Evolutionary conservation across 2,329 filamentous ascomycete species (phyloP), one percentile per base, ranked within the genome.

Genomic region (Kalmusia sp.): DNA sequence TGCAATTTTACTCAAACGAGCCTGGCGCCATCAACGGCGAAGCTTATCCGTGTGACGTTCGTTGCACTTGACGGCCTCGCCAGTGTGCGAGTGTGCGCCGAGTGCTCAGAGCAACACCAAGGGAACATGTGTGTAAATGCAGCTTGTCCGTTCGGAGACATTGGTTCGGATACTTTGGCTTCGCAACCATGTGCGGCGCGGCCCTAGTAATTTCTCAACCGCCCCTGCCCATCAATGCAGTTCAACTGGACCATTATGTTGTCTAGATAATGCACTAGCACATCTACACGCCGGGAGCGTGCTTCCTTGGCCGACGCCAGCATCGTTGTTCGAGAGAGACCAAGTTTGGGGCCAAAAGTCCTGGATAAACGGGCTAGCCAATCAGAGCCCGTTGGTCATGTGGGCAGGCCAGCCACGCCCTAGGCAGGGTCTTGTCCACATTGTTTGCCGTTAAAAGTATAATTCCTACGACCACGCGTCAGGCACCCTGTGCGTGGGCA

Each of bases 1-100:
- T n/a, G 24, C 45, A n/a, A 30, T 30, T 21, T 35, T 34, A 45
- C 35, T 35, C 38, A 48, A 50, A 55, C 49, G 49, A 58, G 54
- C 43, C 40, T 28, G 50, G 44, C 52, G 55, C 46, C 55, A 49
- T 21, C 38, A 56, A 58, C 27, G 30, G 37, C 33, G 47, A 63
- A 56, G 54, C 58, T 58, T 60, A 54, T 55, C 49, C n/a, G 11
- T 34, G 28, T 53, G 48, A 56, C 51, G 38, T 41, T 45, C 7
- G 14, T 30, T 7, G 7, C 15, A n/a, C 24, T 15, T 12, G n/a
- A 14, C 21, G 34, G n/a, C 34, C 15, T 37, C 38, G 14, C 6
- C 35, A 40, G 22, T 12, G 8, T n/a, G n/a, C n/a, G n/a, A n/a
- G n/a, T n/a, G n/a, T n/a, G n/a, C n/a, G n/a, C n/a, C n/a, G n/a